phyloP scores from a whole-genome alignment of 2,329 filamentous ascomycete genomes.

The Colletotrichum sp. region DNA sequence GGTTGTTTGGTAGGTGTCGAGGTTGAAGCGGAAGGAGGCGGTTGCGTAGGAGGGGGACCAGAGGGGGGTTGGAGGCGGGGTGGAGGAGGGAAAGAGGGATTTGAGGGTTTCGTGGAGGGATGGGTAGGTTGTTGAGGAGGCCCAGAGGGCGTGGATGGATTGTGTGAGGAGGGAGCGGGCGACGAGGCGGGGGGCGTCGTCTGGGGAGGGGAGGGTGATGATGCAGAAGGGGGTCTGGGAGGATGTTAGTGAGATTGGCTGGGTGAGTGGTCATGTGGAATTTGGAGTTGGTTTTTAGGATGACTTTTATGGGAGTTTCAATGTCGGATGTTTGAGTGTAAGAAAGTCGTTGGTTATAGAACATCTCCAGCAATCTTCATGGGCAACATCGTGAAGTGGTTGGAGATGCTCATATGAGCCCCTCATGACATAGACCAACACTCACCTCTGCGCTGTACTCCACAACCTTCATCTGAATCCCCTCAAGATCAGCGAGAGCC shows the following conservation, averaged over 20 bases:
- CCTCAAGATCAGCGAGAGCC: conserved; percentile 74
- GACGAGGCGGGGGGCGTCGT: conserved; percentile 70
- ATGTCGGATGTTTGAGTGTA: neutral
- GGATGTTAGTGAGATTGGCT: neutral
- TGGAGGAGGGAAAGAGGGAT: conserved; percentile 47
- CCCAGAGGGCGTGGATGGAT: conserved; percentile 91
- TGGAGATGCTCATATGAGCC: neutral
- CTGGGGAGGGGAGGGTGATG: conserved; percentile 68
- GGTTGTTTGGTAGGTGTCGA: conserved; percentile 83
- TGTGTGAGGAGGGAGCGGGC: conserved; percentile 81
- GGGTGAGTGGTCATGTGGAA: neutral
- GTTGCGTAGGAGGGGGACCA: conserved; percentile 70
- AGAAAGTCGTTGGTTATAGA: neutral
- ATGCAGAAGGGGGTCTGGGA: conserved; percentile 85
- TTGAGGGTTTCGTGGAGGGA: conserved; percentile 72
- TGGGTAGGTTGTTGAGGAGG: conserved; percentile 68
- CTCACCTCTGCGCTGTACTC: conserved; percentile 77
- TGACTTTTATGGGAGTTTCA: too few relatives aligned
- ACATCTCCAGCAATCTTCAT: neutral
- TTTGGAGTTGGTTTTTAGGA: neutral
- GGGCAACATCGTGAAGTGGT: too few relatives aligned
- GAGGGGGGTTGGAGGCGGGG: conserved; percentile 42
- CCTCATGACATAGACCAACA: conserved; percentile 14
- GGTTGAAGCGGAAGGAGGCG: conserved; percentile 79
- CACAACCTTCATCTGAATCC: conserved; percentile 73